Conservation (phyloP, 768 basidiomycete genomes). For the Leccinum rimulosum region DNA sequence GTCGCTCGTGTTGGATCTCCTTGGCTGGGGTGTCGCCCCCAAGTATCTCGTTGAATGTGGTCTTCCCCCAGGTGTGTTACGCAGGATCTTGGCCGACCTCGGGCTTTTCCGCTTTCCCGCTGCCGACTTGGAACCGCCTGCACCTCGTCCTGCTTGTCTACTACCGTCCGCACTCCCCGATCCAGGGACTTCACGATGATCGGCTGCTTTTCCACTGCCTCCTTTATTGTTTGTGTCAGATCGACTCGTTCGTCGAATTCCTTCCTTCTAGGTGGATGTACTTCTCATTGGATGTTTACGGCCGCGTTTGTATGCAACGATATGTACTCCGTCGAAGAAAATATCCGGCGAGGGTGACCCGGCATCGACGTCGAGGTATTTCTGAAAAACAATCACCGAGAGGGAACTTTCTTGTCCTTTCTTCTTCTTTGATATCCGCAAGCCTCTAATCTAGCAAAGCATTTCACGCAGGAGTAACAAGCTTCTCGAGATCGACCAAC, state of each 20-base stretch:
- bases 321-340: too few relatives aligned
- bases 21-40: constrained; percentile 52
- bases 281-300: not conserved
- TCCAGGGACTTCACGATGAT: not conserved
- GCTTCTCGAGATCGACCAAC: constrained; percentile 51
- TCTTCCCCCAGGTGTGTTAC: constrained; percentile 38
- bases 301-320: not conserved
- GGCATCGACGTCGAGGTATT: too few relatives aligned
- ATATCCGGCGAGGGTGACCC: too few relatives aligned
- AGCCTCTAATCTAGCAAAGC: not conserved
- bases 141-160: not conserved
- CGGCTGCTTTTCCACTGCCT: not conserved
- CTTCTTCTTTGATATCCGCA: not conserved
- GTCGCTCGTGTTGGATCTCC: constrained; percentile 49
- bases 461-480: constrained; percentile 19
- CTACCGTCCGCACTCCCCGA: not conserved
- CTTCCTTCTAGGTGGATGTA: not conserved
- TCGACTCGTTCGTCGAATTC: not conserved
- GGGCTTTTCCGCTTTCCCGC: constrained; percentile 18
- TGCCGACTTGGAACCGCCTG: too few relatives aligned
- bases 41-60: constrained; percentile 47
- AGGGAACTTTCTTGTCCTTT: not conserved
- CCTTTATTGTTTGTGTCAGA: not conserved
- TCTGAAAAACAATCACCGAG: not conserved
- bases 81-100: constrained; percentile 43